Percentiles rank a stretch among this genome's conserved stretches.
Evolutionary conservation across 2,329 filamentous ascomycete genomes (phyloP).

Genomic region (Phialocephala sp.): DNA sequence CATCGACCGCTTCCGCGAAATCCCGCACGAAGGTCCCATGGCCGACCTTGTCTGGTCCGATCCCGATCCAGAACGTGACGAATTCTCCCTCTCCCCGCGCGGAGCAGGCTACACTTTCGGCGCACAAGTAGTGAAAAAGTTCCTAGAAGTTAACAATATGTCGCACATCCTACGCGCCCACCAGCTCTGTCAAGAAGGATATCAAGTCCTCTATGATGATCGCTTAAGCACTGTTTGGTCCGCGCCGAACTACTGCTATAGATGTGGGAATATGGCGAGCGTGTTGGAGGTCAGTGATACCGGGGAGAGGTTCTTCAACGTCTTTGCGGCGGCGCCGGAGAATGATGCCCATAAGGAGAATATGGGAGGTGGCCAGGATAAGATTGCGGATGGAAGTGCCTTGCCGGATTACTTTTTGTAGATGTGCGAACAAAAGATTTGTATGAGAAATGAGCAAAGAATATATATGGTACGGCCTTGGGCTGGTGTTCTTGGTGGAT

Average conservation of each 20-base stretch:
- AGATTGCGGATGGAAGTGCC: slow-evolving; percentile 65
- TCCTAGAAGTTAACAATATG: slow-evolving; percentile 96
- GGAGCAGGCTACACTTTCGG: slow-evolving; percentile 98
- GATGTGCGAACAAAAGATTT: slow-evolving; percentile 6
- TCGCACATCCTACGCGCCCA: slow-evolving; percentile 97
- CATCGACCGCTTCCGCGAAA: slow-evolving; percentile 97
- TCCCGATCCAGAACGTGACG: slow-evolving; percentile 94
- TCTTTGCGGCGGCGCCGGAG: slow-evolving; percentile 95
- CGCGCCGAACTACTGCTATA: slow-evolving; percentile 82
- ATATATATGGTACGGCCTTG: neutral
- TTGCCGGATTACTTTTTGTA: slow-evolving; percentile 76
- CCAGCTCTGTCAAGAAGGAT: slow-evolving; percentile 97
- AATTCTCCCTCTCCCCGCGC: slow-evolving; percentile 91
- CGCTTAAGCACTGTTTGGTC: slow-evolving; percentile 96
- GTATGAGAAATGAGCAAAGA: slow-evolving; percentile 14
- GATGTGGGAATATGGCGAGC: slow-evolving; percentile 96
- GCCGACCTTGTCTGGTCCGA: slow-evolving; percentile 99
- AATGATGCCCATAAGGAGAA: slow-evolving; percentile 90
- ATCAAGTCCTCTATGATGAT: slow-evolving; percentile 96
- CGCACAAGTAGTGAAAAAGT: slow-evolving; percentile 97
- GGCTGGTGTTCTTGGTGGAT: slow-evolving; percentile 8
- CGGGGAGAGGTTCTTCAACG: slow-evolving; percentile 94
- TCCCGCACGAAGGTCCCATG: slow-evolving; percentile 98
- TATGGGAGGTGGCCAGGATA: slow-evolving; percentile 72
- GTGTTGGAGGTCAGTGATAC: slow-evolving; percentile 94